Conservation (phyloP, 192 early-diverging fungal species). For the Kickxella alabastrina region DNA sequence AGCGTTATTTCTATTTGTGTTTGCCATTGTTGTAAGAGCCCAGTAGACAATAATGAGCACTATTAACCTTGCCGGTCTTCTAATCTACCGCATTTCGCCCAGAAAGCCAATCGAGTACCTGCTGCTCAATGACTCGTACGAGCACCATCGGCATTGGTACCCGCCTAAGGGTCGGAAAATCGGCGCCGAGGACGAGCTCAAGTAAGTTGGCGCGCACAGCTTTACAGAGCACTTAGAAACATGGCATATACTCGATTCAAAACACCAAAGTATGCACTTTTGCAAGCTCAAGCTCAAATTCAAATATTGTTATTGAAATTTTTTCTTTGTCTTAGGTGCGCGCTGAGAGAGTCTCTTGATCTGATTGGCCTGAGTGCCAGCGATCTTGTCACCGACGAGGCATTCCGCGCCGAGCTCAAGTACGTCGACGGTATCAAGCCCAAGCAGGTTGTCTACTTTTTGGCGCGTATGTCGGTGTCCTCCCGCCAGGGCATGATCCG, state of each 20-base stretch:
- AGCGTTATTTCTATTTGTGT: neutral
- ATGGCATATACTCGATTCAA: too few relatives aligned
- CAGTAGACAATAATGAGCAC: constrained; percentile 25
- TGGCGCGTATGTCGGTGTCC: constrained; percentile 64
- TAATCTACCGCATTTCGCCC: constrained; percentile 68
- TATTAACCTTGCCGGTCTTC: constrained; percentile 56
- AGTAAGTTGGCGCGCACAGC: constrained; percentile 57
- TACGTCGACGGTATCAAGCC: constrained; percentile 78
- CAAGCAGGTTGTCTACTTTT: constrained; percentile 74
- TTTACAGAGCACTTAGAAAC: too few relatives aligned
- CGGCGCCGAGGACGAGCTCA: constrained; percentile 75
- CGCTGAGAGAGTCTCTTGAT: constrained; percentile 70
- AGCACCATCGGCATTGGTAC: constrained; percentile 78
- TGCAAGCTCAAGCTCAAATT: too few relatives aligned
- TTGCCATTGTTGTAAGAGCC: neutral
- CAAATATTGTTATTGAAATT: too few relatives aligned
- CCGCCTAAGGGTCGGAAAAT: constrained; percentile 76
- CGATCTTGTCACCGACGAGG: constrained; percentile 67
- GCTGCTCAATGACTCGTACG: constrained; percentile 77
- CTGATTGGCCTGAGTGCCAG: constrained; percentile 66
- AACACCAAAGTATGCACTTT: too few relatives aligned
- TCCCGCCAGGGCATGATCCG: constrained; percentile 57
- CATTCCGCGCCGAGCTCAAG: constrained; percentile 72
- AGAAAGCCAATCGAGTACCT: constrained; percentile 68
- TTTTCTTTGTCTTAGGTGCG: too few relatives aligned